Evolutionary conservation across 345 rosid species (phyloP), one percentile per base, ranked within the genome.

Genomic region (Lepidium sativum): DNA sequence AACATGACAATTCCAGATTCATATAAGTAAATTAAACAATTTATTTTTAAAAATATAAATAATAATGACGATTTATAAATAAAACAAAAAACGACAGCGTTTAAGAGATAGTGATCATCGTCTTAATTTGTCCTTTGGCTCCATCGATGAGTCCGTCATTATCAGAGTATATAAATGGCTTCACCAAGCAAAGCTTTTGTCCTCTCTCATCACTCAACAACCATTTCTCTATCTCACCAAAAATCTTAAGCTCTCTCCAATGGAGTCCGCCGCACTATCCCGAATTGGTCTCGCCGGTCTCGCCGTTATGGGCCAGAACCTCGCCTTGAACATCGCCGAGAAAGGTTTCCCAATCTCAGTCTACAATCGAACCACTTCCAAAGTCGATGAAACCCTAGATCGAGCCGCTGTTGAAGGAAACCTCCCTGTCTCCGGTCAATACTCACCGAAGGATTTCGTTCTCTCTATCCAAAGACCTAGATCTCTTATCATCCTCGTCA

Each of bases 281-380:
- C 94, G 94, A 33, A 84, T 92, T 8, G 97, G 97, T 45, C 85
- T 91, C 8, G 96, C 94, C 6, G 96, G 98, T 5, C 86, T 92
- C n/a, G 98, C 98, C 71, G 98, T 92, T 6, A 92, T 92, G 97
- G 98, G 98, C 29, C 98, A 89, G 32, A 92, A 92, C 78, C 82
- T 92, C 32, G 97, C 98, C 60, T 80, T 92, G 2, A 92, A 92
- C 84, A 75, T 92, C 63, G 95, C 95, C 69, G 95, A 89, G 60
- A 92, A 88, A 77, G 95, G 96, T 42, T 92, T 92, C 74, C 95
- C 95, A 0, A 89, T 92, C 80, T 92, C 97, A 49, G 97, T 89
- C 71, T 89, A 89, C 81, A 92, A 92, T 60, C 88, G 97, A 31
- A 89, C 96, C 17, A 32, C 89, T 4, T 82, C 99, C 72, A 90